phyloP scores from a whole-genome alignment of 257 asterid species.

The Capsicum chinense region DNA sequence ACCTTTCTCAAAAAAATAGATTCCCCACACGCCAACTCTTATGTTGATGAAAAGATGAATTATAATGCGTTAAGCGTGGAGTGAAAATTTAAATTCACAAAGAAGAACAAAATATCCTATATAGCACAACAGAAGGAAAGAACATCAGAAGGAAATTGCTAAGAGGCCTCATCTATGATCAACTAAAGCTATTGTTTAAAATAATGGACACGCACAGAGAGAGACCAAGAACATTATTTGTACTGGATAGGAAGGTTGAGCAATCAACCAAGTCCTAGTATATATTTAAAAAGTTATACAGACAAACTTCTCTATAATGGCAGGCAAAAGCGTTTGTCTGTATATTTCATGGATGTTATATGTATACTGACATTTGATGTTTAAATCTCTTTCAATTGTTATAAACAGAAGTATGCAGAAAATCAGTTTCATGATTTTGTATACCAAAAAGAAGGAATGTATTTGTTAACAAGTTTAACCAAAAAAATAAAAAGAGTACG shows the following conservation, averaged over 20 bases:
- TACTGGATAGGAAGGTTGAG: constrained; percentile 8
- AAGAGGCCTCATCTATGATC: constrained; percentile 20
- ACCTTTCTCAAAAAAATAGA: neutral
- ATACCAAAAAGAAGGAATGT: too few species aligned
- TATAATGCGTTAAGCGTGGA: neutral
- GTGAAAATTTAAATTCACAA: neutral
- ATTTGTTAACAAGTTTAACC: too few species aligned
- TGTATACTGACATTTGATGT: too few species aligned
- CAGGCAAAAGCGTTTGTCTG: too few species aligned
- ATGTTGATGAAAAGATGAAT: neutral
- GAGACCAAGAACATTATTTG: constrained; percentile 10
- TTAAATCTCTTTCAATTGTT: too few species aligned
- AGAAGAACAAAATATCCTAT: constrained; percentile 19
- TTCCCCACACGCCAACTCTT: constrained; percentile 11
- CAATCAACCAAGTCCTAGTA: neutral
- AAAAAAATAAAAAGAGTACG: too few species aligned
- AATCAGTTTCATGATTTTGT: too few species aligned
- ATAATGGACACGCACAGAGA: neutral
- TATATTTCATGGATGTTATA: too few species aligned
- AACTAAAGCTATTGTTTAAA: neutral
- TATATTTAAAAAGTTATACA: neutral
- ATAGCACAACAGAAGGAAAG: constrained; percentile 24
- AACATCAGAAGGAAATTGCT: constrained; percentile 4
- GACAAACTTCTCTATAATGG: too few species aligned
- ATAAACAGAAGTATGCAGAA: too few species aligned